Evolutionary conservation across 257 asterid genomes (phyloP).

Genomic region (Solanum peruvianum): DNA sequence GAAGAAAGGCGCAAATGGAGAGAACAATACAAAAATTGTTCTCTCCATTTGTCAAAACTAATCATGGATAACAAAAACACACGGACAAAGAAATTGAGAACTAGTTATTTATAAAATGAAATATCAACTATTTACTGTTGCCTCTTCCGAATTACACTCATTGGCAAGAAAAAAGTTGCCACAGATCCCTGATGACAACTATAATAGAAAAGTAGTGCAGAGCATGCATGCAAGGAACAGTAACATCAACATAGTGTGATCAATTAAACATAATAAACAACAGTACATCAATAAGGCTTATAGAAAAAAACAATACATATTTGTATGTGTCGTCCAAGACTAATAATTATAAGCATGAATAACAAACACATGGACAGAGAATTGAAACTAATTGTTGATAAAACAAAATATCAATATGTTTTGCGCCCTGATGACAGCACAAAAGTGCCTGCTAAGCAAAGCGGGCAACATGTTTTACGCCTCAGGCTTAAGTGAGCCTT

Average conservation of each 20-base stretch:
- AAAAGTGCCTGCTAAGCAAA: not conserved
- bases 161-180: not conserved
- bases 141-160: not conserved
- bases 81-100: not conserved
- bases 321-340: not conserved
- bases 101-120: not conserved
- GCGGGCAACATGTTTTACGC: not conserved
- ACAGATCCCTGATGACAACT: not conserved
- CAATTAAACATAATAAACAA: not conserved
- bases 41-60: no score
- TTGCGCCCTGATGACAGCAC: not conserved
- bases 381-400: not conserved
- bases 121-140: not conserved
- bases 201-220: not conserved
- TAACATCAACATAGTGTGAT: not conserved
- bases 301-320: not conserved
- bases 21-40: not conserved
- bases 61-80: not conserved
- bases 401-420: not conserved
- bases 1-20: not conserved
- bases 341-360: not conserved
- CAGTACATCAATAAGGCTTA: not conserved
- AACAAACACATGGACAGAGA: not conserved
- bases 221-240: not conserved
- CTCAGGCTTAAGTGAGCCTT: not conserved